phyloP scores from a whole-genome alignment of 2,329 filamentous ascomycete genomes.

The Aspergillus candidus region DNA sequence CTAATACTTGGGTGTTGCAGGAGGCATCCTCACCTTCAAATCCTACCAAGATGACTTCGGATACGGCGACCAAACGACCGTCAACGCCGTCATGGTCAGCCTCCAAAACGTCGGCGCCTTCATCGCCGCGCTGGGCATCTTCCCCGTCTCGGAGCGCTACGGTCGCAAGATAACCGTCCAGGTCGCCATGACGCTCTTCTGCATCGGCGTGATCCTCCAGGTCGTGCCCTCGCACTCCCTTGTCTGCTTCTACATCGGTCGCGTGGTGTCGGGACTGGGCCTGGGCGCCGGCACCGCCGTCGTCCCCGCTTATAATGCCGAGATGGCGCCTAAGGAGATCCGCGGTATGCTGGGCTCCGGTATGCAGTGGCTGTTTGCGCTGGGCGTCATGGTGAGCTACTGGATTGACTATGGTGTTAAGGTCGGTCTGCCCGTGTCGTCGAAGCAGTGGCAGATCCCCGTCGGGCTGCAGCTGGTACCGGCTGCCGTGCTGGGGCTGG shows the following conservation, averaged over 20 bases:
- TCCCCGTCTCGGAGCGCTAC: slow-evolving; percentile 40
- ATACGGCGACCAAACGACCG: slow-evolving; percentile 36
- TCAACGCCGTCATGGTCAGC: slow-evolving; percentile 44
- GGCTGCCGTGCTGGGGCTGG: slow-evolving; percentile 42
- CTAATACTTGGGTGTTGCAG: slow-evolving; percentile 10
- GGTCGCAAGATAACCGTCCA: slow-evolving; percentile 44
- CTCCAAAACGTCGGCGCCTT: slow-evolving; percentile 50
- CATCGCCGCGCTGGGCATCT: slow-evolving; percentile 45
- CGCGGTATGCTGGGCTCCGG: slow-evolving; percentile 35
- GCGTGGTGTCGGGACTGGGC: slow-evolving; percentile 44
- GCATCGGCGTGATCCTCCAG: slow-evolving; percentile 39
- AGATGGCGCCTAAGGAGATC: slow-evolving; percentile 40
- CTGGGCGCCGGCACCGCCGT: slow-evolving; percentile 41
- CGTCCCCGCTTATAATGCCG: slow-evolving; percentile 38
- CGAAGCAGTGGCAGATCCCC: slow-evolving; percentile 48
- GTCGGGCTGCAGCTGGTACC: slow-evolving; percentile 44
- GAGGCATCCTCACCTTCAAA: slow-evolving; percentile 41
- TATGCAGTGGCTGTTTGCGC: slow-evolving; percentile 33
- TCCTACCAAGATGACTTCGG: slow-evolving; percentile 40
- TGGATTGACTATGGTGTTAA: slow-evolving; percentile 48
- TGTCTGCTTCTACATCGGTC: slow-evolving; percentile 41
- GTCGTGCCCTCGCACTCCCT: slow-evolving; percentile 44
- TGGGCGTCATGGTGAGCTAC: slow-evolving; percentile 34
- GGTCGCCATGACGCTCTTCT: slow-evolving; percentile 38
- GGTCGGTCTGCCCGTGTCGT: slow-evolving; percentile 30